Evolutionary conservation across 768 basidiomycete genomes (phyloP), one percentile per base, ranked within the genome.

Genomic region (Hypholoma fasciculare): DNA sequence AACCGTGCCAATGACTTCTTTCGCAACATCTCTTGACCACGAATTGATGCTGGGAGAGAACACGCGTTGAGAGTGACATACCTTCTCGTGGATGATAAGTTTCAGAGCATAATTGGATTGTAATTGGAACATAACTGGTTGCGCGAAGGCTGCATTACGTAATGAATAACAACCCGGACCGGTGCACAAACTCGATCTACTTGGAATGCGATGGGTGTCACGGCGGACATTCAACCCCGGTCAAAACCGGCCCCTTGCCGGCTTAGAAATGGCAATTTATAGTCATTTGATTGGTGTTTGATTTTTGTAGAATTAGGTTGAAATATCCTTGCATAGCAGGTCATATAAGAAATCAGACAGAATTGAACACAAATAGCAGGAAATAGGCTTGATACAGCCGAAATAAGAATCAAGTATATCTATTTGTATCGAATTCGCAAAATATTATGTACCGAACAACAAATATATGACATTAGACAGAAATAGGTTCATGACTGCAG

Each of bases 221-320:
- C n/a, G n/a, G n/a, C n/a, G n/a, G n/a, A n/a, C n/a, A n/a, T n/a
- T n/a, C n/a, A 47, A 16, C 20, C 53, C 53, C 53, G 44, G 53
- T 54, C 42, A 54, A 54, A 54, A 54, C 2, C 43, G 27, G 26
- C 53, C 34, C 53, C 43, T 16, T 43, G 52, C 52, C 26, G 52
- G 40, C 14, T 13, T 20, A 54, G 38, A n/a, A 17, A 43, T 19
- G 23, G 42, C 19, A 8, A 54, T 54, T 43, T 27, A 17, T 46
- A 27, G 52, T 17, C 38, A 54, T 43, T 54, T 54, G 52, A 54
- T 43, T 54, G 12, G 52, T 30, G n/a, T 39, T 43, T 19, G 42
- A 14, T 7, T 44, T 16, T 43, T 39, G n/a, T 23, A 26, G 52
- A 43, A 27, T 43, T 54, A 19, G 40, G 23, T 44, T 46, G 26